Base-by-base conservation (phyloP, 106 monocot species). In the Acanthochlamys bracteata region DNA sequence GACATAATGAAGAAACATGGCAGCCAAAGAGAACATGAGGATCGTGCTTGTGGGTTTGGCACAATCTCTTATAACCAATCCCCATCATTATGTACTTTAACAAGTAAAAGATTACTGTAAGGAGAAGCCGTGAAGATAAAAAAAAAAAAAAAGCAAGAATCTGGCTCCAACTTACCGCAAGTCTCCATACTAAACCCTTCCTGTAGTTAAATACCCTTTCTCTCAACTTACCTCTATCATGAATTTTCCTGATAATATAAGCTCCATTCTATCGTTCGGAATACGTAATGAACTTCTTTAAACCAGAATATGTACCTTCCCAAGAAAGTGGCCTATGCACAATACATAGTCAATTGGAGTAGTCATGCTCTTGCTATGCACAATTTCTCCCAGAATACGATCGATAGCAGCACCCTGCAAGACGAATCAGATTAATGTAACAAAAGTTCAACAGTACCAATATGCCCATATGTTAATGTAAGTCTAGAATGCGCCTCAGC, bases 331-430 rank as follows among this genome's bases (percentile, higher is more conserved):
- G 7, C 95, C 95, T 15, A 96, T 69, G 46, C 95, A 96, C 20
- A 96, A 77, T 74, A 96, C 95, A 76, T 84, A 96, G 65, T 96
- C 90, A 69, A 90, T 96, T 53, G 95, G 95, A 26, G 84, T 85
- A 25, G 78, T 71, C 95, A 96, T 87, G 80, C 78, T 80, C 76
- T 95, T 90, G 72, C 86, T 90, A 63, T 90, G 94, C 66, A 96
- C 95, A 59, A 96, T 90, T 74, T 96, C 95, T 43, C 90, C 90
- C 55, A 96, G 71, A 47, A 96, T 96, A 22, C 90, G 82, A 78
- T 96, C 95, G 65, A 96, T 88, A 75, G 90, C 95, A 69, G 90
- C 95, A 68, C 95, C 95, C 95, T 96, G 75, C 9, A 42, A 22
- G 45, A 46, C 21, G 13, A 41, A 42, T 49, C 17, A 49, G 9